Base-by-base conservation (phyloP, 2,329 filamentous ascomycete genomes). In the Zopfia rhizophila region DNA sequence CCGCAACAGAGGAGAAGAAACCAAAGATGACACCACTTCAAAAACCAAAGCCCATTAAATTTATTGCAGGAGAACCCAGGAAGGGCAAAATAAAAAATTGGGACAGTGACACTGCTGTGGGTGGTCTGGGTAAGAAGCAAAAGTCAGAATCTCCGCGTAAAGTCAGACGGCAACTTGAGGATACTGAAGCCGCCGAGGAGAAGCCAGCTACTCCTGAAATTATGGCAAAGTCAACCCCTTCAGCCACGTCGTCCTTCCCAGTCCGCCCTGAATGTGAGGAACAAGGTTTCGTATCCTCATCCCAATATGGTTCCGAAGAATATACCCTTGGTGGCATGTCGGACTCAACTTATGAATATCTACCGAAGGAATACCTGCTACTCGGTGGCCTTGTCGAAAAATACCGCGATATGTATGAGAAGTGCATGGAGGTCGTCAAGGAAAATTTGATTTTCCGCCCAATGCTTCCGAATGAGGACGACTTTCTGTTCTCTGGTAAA, bases 381-480 rank as follows among this genome's bases (percentile, higher is more conserved):
- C 71, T 80, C 1, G 76, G 77, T 36, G 79, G 78, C 4, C 58
- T 68, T 6, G 65, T 76, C 4, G 70, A 74, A 1, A 72, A 76
- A 31, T 82, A 82, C 52, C 65, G 71, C 5, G 77, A 77, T 5
- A 75, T 85, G 42, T 90, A 86, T 59, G 82, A 89, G 55, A 73
- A 65, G 32, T 71, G 71, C 6, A 73, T 75, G 57, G 55, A 68
- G 7, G 69, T 75, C 2, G 74, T 76, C 7, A 76, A 74, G 38
- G 61, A 76, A 36, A 65, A 80, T 52, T 70, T 78, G 8, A 56
- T 82, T 5, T 82, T 77, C 60, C 72, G 78, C 14, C 78, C 80
- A 1, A 80, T 82, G 76, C 69, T 74, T 4, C 75, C 75, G 1
- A 63, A 74, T 11, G 63, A 72, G 1, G 68, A 70, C 7, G 76